Evolutionary conservation across 768 basidiomycete genomes (phyloP).

Genomic region (Chlorophyllum brunneum): DNA sequence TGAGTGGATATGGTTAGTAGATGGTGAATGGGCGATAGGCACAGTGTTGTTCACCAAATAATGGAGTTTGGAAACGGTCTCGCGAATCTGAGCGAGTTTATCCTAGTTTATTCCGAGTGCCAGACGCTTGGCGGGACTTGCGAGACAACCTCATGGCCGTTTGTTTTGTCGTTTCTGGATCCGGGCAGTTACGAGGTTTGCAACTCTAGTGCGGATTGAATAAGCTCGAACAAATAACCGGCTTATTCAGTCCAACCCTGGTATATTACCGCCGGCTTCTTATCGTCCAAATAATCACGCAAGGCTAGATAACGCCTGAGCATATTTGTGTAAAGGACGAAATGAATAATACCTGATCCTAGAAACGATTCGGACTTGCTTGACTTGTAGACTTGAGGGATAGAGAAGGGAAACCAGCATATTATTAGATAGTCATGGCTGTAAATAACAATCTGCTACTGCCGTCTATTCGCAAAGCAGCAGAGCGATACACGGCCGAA

Average conservation of each 20-base stretch:
- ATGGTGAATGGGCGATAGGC: background rate
- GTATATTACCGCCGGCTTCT: background rate
- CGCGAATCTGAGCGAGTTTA: background rate
- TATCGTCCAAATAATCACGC: conserved; percentile 1
- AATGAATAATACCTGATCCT: background rate
- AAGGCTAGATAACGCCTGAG: background rate
- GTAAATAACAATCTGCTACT: conserved; percentile 12
- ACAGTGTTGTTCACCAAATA: background rate
- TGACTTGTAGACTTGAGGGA: background rate
- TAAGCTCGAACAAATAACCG: background rate
- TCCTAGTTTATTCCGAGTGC: background rate
- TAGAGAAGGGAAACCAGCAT: background rate
- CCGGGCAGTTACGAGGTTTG: background rate
- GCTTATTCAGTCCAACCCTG: background rate
- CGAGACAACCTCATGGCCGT: too few species aligned
- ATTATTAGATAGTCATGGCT: conserved; percentile 7
- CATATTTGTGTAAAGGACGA: background rate
- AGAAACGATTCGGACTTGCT: background rate
- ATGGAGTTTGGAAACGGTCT: background rate
- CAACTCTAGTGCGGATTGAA: too few species aligned
- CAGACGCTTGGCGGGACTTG: background rate
- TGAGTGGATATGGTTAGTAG: background rate
- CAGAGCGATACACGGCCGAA: background rate
- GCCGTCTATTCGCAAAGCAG: conserved; percentile 8
- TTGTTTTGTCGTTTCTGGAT: too few species aligned